These are phyloP conservation scores for Aschersonia sp. DNA, from an alignment of 2,329 filamentous ascomycete species.

Conservation along the genomic window DNA sequence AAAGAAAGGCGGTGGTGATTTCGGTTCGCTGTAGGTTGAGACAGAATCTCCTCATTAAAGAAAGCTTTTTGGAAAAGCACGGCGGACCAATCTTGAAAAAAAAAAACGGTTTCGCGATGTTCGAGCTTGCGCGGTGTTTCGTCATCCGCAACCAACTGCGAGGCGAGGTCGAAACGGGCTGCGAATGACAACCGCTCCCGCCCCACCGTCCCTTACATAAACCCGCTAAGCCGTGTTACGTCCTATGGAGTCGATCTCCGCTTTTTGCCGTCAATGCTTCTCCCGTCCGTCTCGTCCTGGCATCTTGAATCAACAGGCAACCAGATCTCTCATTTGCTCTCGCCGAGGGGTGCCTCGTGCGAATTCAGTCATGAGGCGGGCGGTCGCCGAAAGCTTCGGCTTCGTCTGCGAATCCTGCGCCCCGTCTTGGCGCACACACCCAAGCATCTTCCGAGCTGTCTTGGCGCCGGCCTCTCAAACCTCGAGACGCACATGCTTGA, in stretches of 20 bases:
- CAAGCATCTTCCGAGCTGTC: slow-evolving; percentile 11
- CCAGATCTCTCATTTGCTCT: too few relatives aligned
- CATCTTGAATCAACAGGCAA: too few relatives aligned
- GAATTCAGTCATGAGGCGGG: slow-evolving; percentile 6
- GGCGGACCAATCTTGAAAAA: too few relatives aligned
- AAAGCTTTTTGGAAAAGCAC: too few relatives aligned
- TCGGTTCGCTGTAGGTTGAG: too few relatives aligned
- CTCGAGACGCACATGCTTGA: slow-evolving; percentile 2
- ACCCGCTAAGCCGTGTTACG: too few relatives aligned
- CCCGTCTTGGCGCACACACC: slow-evolving; percentile 13
- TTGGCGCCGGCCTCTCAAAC: slow-evolving; percentile 7
- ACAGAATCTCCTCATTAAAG: too few relatives aligned
- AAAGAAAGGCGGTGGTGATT: too few relatives aligned
- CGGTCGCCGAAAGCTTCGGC: slow-evolving; percentile 15
- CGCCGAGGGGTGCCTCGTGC: not conserved
- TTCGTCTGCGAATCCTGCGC: slow-evolving; percentile 30
- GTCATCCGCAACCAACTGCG: slow-evolving; percentile 5
- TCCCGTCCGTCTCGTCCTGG: too few relatives aligned
- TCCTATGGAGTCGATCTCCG: too few relatives aligned
- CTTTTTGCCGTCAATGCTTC: too few relatives aligned
- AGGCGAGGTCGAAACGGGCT: not conserved
- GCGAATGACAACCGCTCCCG: not conserved
- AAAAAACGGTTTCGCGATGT: not conserved
- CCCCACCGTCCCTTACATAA: not conserved
- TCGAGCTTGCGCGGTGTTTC: slow-evolving; percentile 5